Base-by-base conservation (phyloP, 1,139 yeast species). In the Scheffersomyces titani region DNA sequence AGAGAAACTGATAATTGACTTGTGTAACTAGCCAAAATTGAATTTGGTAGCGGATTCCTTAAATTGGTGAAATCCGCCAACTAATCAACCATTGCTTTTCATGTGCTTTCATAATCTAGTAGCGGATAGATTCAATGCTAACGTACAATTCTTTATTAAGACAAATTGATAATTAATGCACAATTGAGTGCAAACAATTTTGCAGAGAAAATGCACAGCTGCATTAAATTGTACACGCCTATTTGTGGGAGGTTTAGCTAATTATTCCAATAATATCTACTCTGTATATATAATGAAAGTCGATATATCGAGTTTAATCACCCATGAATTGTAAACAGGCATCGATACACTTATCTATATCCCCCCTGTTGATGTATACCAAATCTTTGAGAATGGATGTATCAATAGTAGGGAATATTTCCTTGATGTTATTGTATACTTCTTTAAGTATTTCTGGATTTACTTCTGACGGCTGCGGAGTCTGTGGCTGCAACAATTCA, bases 361-460 rank as follows among this genome's bases (percentile, higher is more conserved):
- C 79, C 21, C 90, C 90, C 55, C 85, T 81, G 66, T 88, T 89
- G 69, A 88, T 85, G 1, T 76, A 74, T 36, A 91, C 81, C 3
- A 92, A 88, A 67, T 92, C 97, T 55, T 80, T 84, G 54, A 92
- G 78, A 1, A 92, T 76, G 0, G 84, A 88, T 48, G 76, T 75
- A 63, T 92, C 97, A 58, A 92, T 74, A 46, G 77, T 77, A 0
- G 97, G 97, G 71, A 92, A 92, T 85, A 92, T 90, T 55, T 86
- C 87, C 40, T 75, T 75, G 53, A 92, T 75, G 2, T 84, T 83
- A 3, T 74, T 74, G 52, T 71, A 76, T 0, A 77, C 67, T 47
- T 68, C 67, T 40, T 70, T 67, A 57, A 70, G 62, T 4, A 52
- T 52, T n/a, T 55, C 52, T 55, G 58, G 51, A n/a, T 55, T 49